phyloP scores from a whole-genome alignment of 305 asterid species.

The Rubia peregrina region DNA sequence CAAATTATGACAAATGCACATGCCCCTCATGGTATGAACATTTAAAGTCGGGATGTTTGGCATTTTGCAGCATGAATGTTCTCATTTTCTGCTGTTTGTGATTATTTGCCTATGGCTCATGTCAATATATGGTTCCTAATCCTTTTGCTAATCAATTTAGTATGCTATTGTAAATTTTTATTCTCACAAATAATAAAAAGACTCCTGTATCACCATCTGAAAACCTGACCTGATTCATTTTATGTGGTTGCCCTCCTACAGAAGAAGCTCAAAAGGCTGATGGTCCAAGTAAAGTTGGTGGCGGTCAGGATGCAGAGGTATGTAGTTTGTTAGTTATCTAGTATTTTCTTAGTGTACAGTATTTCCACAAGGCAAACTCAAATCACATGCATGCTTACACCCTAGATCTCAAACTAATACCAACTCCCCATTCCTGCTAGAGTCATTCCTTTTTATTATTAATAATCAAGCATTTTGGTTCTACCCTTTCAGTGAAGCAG shows the following conservation, averaged over 20 bases:
- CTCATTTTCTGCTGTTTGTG: background rate
- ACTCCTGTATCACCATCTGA: background rate
- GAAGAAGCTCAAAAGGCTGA: slow-evolving; percentile 57
- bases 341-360: background rate
- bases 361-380: background rate
- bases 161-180: background rate
- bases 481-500: slow-evolving; percentile 49
- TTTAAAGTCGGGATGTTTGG: background rate
- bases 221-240: background rate
- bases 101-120: background rate
- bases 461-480: background rate
- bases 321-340: slow-evolving; percentile 9
- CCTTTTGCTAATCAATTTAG: background rate
- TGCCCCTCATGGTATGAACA: background rate
- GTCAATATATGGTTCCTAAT: background rate
- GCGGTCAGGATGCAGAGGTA: slow-evolving; percentile 64
- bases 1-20: background rate
- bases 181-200: background rate
- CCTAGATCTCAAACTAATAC: background rate
- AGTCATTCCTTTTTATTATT: background rate
- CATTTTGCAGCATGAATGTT: background rate
- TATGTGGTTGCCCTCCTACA: slow-evolving; percentile 22
- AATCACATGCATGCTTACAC: background rate
- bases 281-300: slow-evolving; percentile 46
- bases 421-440: slow-evolving; percentile 2